Evolutionary conservation across 1,139 yeast genomes (phyloP).

Genomic region (Yamadazyma epiphylla): DNA sequence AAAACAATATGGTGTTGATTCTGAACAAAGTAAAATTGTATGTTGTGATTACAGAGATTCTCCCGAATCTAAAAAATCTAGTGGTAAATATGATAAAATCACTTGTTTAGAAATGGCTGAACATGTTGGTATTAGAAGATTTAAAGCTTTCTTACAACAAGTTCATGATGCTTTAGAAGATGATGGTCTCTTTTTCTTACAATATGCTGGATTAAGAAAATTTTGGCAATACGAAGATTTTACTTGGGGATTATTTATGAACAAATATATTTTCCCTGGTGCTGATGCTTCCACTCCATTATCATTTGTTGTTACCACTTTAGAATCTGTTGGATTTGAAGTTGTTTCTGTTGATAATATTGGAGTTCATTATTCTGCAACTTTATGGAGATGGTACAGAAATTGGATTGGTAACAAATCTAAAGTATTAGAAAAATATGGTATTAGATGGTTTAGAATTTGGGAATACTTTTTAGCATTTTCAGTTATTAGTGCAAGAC

Average conservation of each 20-base stretch:
- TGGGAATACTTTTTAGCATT: slow-evolving; percentile 90
- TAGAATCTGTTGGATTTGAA: slow-evolving; percentile 87
- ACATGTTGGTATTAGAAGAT: slow-evolving; percentile 91
- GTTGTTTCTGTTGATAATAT: slow-evolving; percentile 80
- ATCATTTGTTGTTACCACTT: slow-evolving; percentile 70
- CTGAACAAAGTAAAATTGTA: slow-evolving; percentile 69
- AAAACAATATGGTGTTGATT: slow-evolving; percentile 60
- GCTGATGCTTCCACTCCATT: slow-evolving; percentile 96
- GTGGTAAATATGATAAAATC: slow-evolving; percentile 78
- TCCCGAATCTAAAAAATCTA: slow-evolving; percentile 57
- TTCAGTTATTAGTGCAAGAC: slow-evolving; percentile 82
- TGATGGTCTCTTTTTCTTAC: slow-evolving; percentile 84
- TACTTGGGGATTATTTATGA: slow-evolving; percentile 94
- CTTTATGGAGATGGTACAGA: slow-evolving; percentile 93
- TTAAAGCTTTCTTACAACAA: slow-evolving; percentile 69
- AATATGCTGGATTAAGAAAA: slow-evolving; percentile 89
- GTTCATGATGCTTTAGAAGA: slow-evolving; percentile 86
- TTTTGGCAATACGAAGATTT: slow-evolving; percentile 94
- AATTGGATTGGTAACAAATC: slow-evolving; percentile 90
- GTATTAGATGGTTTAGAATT: slow-evolving; percentile 86
- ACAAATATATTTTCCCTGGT: slow-evolving; percentile 95
- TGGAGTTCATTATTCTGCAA: slow-evolving; percentile 90
- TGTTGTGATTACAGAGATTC: slow-evolving; percentile 91
- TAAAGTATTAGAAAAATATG: slow-evolving; percentile 73
- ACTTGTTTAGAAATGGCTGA: slow-evolving; percentile 95